Conservation (phyloP, 495 filamentous ascomycete genomes). For the Penicillium tannophilum region DNA sequence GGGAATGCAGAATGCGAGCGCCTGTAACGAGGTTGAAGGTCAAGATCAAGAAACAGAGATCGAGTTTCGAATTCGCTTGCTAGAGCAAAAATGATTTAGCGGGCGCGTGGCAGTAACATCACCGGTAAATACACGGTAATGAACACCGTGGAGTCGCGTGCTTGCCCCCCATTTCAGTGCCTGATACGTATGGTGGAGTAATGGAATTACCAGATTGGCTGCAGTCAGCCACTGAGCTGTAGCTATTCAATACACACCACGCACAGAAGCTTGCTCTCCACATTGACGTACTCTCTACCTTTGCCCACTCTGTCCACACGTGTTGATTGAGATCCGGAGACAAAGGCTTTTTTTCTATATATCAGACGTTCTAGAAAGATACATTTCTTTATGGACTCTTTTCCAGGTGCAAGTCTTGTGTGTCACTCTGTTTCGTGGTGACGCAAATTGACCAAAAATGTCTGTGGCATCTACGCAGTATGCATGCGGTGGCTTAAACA, state of each 20-base stretch:
- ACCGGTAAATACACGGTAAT: conserved; percentile 19
- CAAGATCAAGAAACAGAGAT: conserved; percentile 26
- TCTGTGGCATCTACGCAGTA: conserved; percentile 5
- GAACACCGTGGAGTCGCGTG: conserved; percentile 15
- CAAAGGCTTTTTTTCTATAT: neutral
- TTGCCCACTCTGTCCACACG: neutral
- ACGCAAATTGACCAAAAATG: conserved; percentile 4
- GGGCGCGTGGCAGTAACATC: conserved; percentile 30
- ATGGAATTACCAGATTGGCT: neutral
- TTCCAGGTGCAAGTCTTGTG: neutral
- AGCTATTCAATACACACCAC: conserved; percentile 1
- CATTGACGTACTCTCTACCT: neutral
- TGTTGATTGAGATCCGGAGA: neutral
- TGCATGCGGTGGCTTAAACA: conserved; percentile 14
- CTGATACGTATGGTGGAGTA: neutral
- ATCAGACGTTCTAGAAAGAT: neutral
- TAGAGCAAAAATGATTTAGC: conserved; percentile 35
- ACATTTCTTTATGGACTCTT: neutral
- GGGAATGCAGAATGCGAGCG: conserved; percentile 32
- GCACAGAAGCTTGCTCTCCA: neutral
- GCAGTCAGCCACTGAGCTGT: neutral
- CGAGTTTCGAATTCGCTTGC: conserved; percentile 37
- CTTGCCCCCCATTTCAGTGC: neutral
- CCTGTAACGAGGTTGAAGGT: conserved; percentile 28
- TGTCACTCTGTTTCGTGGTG: neutral